Evolutionary conservation across 2,329 filamentous ascomycete genomes (phyloP), one percentile per base, ranked within the genome.

Genomic region (Pseudogymnoascus sp.): DNA sequence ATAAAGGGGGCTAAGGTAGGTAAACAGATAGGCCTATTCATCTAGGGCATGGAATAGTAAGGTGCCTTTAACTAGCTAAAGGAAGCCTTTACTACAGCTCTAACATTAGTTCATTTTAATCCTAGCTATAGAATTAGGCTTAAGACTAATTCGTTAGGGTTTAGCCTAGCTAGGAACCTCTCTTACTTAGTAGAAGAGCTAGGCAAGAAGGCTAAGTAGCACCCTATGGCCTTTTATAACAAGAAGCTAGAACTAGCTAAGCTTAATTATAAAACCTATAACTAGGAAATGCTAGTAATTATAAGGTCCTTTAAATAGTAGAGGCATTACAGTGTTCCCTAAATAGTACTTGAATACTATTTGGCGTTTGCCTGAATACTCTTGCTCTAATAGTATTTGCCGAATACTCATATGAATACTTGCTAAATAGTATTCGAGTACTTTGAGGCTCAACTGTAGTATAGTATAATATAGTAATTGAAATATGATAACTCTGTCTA

Each of bases 261-360:
- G 65, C 66, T 61, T 5, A 75, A 75, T 57, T 75, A 75, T 60
- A 61, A 73, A 6, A 72, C 72, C 16, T 67, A 75, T 54, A 64
- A 75, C 60, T 71, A 75, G 61, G 72, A 75, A 64, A 67, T 76
- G 0, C 61, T 75, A 0, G 71, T 70, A 1, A 73, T 75, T 31
- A 61, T 76, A 0, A 36, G 45, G 36, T 64, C 60, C 2, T 60
- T 69, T 0, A 16, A 37, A n/a, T 2, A 65, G 2, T 69, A 25
- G 63, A n/a, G 65, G 10, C 4, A n/a, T n/a, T n/a, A n/a, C 28
- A 31, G 28, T 31, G 28, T 31, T 31, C 28, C 28, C 28, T 6
- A 31, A 31, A 31, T 31, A 31, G 28, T 31, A 31, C 28, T 31
- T 6, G 28, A 31, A 31, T 31, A 31, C 28, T 31, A 31, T 31